Evolutionary conservation across 2,329 filamentous ascomycete genomes (phyloP).

Genomic region (Alternaria consortialis): DNA sequence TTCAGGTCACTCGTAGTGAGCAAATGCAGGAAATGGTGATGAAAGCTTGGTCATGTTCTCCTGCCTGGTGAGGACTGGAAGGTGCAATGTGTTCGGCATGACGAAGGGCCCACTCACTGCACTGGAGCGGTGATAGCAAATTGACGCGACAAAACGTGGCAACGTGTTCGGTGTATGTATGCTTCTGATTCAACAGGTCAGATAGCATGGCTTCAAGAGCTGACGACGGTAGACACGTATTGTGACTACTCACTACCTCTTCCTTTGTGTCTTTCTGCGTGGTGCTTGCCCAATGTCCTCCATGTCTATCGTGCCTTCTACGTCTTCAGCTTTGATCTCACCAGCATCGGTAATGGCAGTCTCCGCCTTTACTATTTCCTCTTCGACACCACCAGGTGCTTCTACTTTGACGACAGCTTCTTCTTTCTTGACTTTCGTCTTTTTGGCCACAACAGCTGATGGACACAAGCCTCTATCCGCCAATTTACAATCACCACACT

Average conservation of each 20-base stretch:
- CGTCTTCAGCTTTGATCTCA: conserved; percentile 41
- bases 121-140: not conserved
- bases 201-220: not conserved
- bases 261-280: conserved; percentile 11
- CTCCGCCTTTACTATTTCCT: conserved; percentile 32
- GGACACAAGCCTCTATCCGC: conserved; percentile 78
- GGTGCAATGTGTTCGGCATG: not conserved
- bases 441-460: conserved; percentile 56
- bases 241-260: conserved; percentile 1
- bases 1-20: not conserved
- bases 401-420: conserved; percentile 49
- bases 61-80: not conserved
- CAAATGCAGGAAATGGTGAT: not conserved
- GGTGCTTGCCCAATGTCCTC: conserved; percentile 44
- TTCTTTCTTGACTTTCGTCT: conserved; percentile 62
- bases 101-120: not conserved
- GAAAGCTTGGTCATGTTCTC: not conserved
- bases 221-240: not conserved
- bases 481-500: conserved; percentile 86
- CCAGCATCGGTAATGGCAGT: conserved; percentile 19
- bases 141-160: not conserved
- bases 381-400: conserved; percentile 41
- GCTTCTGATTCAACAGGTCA: not conserved
- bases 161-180: not conserved
- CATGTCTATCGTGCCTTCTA: conserved; percentile 39